Conservation (phyloP, 495 filamentous ascomycete species). For the Geoglossum glabrum region DNA sequence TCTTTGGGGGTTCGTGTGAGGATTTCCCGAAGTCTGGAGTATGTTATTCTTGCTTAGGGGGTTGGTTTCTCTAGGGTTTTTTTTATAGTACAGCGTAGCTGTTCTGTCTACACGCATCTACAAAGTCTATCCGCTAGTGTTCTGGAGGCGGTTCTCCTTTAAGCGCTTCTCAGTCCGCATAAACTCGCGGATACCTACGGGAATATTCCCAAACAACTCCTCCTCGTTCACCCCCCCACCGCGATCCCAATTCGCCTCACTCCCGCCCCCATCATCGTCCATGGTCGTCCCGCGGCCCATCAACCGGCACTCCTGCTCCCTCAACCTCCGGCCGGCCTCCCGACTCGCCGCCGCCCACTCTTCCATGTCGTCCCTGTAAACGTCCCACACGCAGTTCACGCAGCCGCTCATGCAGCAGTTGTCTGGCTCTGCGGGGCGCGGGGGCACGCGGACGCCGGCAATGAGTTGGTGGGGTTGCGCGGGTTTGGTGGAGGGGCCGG, state of each 20-base stretch:
- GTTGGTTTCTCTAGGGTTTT: no score
- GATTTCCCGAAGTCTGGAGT: no score
- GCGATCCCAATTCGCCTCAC: conserved; percentile 41
- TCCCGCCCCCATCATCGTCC: conserved; percentile 69
- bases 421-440: conserved; percentile 72
- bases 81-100: no score
- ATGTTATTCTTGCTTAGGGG: no score
- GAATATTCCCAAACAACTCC: conserved; percentile 60
- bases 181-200: conserved; percentile 87
- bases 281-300: conserved; percentile 27
- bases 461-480: conserved; percentile 15
- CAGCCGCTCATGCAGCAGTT: conserved; percentile 99
- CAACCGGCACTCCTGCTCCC: conserved; percentile 18
- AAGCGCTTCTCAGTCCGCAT: conserved; percentile 93
- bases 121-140: no score
- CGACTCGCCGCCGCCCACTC: conserved; percentile 48
- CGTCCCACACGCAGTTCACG: conserved; percentile 94
- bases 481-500: conserved; percentile 33
- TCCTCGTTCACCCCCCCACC: conserved; percentile 11
- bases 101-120: no score
- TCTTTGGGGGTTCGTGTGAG: no score
- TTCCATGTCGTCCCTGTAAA: conserved; percentile 75
- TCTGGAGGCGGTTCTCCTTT: conserved; percentile 43
- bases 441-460: conserved; percentile 66
- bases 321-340: conserved; percentile 30